These are phyloP conservation scores for Massarina eburnea DNA, from an alignment of 2,329 filamentous ascomycete species.

Conservation along the genomic window DNA sequence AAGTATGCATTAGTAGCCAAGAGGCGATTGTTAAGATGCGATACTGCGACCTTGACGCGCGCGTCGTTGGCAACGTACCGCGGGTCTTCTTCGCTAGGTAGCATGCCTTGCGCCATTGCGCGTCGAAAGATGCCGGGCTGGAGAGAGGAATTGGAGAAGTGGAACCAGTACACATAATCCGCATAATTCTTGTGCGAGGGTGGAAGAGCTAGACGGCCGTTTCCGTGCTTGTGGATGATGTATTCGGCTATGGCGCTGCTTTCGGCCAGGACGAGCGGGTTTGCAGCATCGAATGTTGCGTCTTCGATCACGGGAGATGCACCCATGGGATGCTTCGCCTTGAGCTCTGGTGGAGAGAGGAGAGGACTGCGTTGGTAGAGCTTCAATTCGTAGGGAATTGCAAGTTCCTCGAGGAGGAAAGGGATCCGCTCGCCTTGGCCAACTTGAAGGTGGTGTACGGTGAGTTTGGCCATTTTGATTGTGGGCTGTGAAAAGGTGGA, in stretches of 20 bases:
- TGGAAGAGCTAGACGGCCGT: constrained; percentile 51
- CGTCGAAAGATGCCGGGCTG: constrained; percentile 41
- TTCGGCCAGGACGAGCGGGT: constrained; percentile 59
- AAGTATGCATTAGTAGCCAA: constrained; percentile 52
- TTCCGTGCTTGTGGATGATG: constrained; percentile 55
- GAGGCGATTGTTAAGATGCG: constrained; percentile 55
- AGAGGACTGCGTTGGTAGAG: constrained; percentile 52
- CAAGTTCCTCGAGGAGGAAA: constrained; percentile 67
- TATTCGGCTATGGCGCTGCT: constrained; percentile 64
- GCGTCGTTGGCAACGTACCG: constrained; percentile 37
- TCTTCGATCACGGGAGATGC: constrained; percentile 64
- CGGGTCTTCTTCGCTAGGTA: constrained; percentile 32
- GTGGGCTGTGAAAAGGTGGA: background rate
- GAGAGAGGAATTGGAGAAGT: constrained; percentile 53
- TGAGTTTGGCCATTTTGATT: constrained; percentile 19
- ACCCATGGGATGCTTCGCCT: constrained; percentile 47
- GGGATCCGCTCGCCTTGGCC: constrained; percentile 66
- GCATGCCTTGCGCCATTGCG: constrained; percentile 31
- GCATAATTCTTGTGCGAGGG: constrained; percentile 55
- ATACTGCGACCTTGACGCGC: constrained; percentile 45
- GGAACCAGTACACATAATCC: constrained; percentile 67
- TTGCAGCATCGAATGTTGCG: constrained; percentile 41
- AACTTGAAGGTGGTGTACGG: constrained; percentile 42
- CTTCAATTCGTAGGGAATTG: constrained; percentile 55
- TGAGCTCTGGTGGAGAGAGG: constrained; percentile 35